Evolutionary conservation across 495 filamentous ascomycete genomes (phyloP).

Genomic region (Penicillium coffeae): DNA sequence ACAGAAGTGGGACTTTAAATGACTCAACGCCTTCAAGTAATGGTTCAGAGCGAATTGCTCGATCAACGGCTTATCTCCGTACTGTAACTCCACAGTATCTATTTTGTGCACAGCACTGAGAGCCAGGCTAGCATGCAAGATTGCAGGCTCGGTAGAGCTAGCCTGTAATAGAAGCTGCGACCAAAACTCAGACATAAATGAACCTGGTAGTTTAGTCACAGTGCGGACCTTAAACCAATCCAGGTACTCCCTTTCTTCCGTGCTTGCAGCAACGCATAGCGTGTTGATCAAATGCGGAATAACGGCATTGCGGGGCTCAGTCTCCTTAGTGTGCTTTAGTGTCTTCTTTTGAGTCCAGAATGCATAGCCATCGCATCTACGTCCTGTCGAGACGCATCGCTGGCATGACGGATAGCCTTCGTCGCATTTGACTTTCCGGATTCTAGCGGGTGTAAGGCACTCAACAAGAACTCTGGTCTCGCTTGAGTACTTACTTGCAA

Average conservation of each 20-base stretch:
- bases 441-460: too few relatives aligned
- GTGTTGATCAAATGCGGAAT: constrained; percentile 1
- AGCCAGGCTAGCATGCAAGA: constrained; percentile 60
- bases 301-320: background rate
- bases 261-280: constrained; percentile 15
- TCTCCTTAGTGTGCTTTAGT: constrained; percentile 14
- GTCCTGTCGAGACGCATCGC: constrained; percentile 48
- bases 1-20: background rate
- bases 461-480: too few relatives aligned
- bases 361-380: constrained; percentile 52
- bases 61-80: background rate
- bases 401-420: constrained; percentile 48
- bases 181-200: constrained; percentile 60
- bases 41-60: background rate
- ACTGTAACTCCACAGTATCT: constrained; percentile 19
- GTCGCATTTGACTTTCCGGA: constrained; percentile 51
- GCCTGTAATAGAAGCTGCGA: constrained; percentile 48
- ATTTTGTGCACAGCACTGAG: constrained; percentile 60
- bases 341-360: constrained; percentile 39
- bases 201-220: constrained; percentile 53
- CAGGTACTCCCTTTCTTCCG: constrained; percentile 50
- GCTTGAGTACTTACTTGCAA: background rate
- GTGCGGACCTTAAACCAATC: constrained; percentile 55
- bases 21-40: background rate
- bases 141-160: constrained; percentile 53